These are phyloP conservation scores for Acephala macrosclerotiorum DNA, from an alignment of 2,329 filamentous ascomycete genomes.

Conservation along the genomic window DNA sequence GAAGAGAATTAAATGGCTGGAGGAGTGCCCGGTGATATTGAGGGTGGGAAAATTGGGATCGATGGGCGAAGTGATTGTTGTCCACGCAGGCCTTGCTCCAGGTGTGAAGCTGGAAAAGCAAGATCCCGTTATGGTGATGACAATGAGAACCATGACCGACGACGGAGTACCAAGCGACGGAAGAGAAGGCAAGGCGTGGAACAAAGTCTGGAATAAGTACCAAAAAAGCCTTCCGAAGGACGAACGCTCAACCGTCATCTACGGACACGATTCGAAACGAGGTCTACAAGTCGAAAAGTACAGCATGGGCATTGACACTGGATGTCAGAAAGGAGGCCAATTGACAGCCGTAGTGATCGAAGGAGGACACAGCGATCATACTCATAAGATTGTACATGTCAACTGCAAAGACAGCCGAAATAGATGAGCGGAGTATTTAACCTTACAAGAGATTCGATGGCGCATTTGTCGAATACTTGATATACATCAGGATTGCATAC, in stretches of 20 bases:
- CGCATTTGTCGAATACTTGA: neutral
- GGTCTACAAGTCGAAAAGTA: conserved; percentile 74
- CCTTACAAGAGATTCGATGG: neutral
- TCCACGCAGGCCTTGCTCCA: conserved; percentile 87
- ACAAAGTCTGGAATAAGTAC: conserved; percentile 58
- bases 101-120: conserved; percentile 73
- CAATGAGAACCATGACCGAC: conserved; percentile 72
- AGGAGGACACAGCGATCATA: conserved; percentile 51
- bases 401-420: conserved; percentile 39
- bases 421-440: neutral
- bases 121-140: conserved; percentile 86
- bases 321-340: conserved; percentile 77
- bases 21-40: conserved; percentile 79
- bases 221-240: conserved; percentile 49
- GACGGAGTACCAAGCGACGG: conserved; percentile 40
- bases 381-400: conserved; percentile 41
- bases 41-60: conserved; percentile 68
- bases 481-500: conserved; percentile 4
- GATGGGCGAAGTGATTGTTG: conserved; percentile 73
- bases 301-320: conserved; percentile 85
- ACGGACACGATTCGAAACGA: conserved; percentile 82
- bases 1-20: conserved; percentile 73
- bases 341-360: conserved; percentile 82
- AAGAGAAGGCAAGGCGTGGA: conserved; percentile 40
- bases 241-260: conserved; percentile 73